A percentile compares a stretch with the other conserved stretches of the same genome.
phyloP scores from a whole-genome alignment of 257 asterid genomes.

The Lantana camara region DNA sequence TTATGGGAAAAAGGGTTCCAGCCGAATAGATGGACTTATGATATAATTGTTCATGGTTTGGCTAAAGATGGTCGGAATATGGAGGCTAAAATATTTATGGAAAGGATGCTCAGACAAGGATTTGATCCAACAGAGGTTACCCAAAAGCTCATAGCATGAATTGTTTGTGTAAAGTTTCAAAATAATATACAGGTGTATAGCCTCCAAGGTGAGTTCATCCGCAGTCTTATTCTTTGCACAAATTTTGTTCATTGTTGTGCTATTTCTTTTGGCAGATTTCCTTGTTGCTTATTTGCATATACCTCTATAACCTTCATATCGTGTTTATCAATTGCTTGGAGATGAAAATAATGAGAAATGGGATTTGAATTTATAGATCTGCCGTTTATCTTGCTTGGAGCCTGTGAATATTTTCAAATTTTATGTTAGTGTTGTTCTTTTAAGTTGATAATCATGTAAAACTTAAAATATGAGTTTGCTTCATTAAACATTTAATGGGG shows the following conservation, averaged over 20 bases:
- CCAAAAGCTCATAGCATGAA: slow-evolving; percentile 13
- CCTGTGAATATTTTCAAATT: no score
- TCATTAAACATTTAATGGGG: no score
- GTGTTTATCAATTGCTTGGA: not conserved
- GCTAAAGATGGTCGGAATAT: slow-evolving; percentile 47
- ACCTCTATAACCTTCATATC: not conserved
- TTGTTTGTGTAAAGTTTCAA: slow-evolving; percentile 16
- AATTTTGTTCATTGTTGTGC: slow-evolving; percentile 4
- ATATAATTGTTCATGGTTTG: slow-evolving; percentile 56
- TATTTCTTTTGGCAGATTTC: not conserved
- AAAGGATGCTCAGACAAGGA: slow-evolving; percentile 59
- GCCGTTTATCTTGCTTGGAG: no score
- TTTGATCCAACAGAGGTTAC: slow-evolving; percentile 48
- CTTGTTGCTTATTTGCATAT: not conserved
- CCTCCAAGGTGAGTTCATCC: slow-evolving; percentile 28
- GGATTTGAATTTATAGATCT: no score
- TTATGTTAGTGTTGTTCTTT: no score
- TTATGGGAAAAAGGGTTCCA: slow-evolving; percentile 52
- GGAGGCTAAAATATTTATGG: slow-evolving; percentile 65
- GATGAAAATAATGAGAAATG: not conserved
- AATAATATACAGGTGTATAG: slow-evolving; percentile 8
- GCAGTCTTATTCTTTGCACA: slow-evolving; percentile 16
- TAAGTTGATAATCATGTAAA: no score
- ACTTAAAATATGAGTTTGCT: no score
- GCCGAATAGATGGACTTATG: slow-evolving; percentile 78